Conservation (phyloP, 305 asterid genomes). For the Petunia hybrid region DNA sequence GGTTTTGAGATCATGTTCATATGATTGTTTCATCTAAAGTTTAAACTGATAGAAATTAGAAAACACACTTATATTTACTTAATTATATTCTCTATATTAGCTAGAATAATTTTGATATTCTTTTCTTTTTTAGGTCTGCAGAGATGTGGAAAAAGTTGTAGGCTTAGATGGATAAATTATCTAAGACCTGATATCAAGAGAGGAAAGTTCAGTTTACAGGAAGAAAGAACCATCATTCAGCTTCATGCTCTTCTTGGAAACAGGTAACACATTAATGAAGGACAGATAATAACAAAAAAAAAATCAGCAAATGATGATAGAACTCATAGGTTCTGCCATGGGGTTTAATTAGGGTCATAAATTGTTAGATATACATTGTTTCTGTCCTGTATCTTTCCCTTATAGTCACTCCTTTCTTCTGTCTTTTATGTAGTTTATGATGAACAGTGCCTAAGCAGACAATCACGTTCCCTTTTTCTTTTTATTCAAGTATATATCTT, state of each 20-base stretch:
- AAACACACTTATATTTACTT: not conserved
- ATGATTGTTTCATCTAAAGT: not conserved
- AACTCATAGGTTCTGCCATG: not conserved
- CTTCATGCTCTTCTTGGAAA: slow-evolving; percentile 69
- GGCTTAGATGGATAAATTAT: slow-evolving; percentile 65
- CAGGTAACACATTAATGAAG: slow-evolving; percentile 42
- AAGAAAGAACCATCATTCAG: slow-evolving; percentile 61
- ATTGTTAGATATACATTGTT: not conserved
- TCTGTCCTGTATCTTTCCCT: not conserved
- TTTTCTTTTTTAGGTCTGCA: slow-evolving; percentile 45
- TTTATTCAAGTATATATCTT: no score
- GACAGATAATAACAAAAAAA: not conserved
- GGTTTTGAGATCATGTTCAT: not conserved
- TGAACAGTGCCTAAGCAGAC: not conserved
- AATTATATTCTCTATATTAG: no score
- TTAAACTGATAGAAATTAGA: not conserved
- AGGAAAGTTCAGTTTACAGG: slow-evolving; percentile 61
- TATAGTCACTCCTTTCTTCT: not conserved
- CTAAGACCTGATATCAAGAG: slow-evolving; percentile 62
- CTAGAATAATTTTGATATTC: not conserved
- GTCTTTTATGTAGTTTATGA: not conserved
- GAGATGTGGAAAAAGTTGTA: slow-evolving; percentile 67
- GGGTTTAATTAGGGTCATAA: not conserved
- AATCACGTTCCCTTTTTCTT: no score
- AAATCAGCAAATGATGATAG: not conserved